phyloP scores from a whole-genome alignment of 2,329 filamentous ascomycete species.

The Thermothelomyces thermophilus region DNA sequence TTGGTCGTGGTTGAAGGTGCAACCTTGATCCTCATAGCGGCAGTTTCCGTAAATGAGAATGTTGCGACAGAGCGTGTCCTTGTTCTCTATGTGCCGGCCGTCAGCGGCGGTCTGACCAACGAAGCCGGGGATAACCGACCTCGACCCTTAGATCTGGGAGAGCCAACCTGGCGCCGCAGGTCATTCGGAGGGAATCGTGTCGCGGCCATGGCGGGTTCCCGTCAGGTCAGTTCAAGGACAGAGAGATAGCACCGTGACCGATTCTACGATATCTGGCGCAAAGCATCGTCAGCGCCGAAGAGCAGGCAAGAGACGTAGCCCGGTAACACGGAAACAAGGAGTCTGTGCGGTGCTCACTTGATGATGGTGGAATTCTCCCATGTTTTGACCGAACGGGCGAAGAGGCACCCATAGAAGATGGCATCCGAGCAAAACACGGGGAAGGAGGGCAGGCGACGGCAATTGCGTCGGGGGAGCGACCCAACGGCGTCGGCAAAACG shows the following conservation, averaged over 20 bases:
- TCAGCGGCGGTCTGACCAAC: conserved; percentile 13
- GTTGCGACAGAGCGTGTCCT: conserved; percentile 87
- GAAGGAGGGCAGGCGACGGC: conserved; percentile 14
- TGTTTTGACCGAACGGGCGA: conserved; percentile 40
- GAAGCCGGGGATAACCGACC: conserved; percentile 12
- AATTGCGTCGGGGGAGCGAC: conserved; percentile 5
- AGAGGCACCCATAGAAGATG: conserved; percentile 37
- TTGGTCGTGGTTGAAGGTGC: conserved; percentile 82
- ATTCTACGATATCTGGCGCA: conserved; percentile 37
- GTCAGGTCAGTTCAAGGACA: conserved; percentile 21
- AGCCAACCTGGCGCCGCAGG: conserved; percentile 47
- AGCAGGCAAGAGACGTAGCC: conserved; percentile 8
- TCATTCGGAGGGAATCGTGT: conserved; percentile 41
- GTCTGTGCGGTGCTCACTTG: conserved; percentile 32
- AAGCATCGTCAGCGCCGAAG: conserved; percentile 20
- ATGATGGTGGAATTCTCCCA: conserved; percentile 41
- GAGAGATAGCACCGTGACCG: conserved; percentile 31
- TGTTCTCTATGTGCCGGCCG: conserved; percentile 53
- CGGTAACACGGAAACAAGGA: neutral
- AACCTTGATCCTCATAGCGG: conserved; percentile 85
- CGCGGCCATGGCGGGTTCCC: conserved; percentile 37
- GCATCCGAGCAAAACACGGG: conserved; percentile 10
- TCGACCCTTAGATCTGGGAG: conserved; percentile 51
- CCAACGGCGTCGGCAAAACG: conserved; percentile 5
- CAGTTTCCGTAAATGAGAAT: conserved; percentile 91